Conservation (phyloP, 495 filamentous ascomycete species). For the Aspergillus asperescens region DNA sequence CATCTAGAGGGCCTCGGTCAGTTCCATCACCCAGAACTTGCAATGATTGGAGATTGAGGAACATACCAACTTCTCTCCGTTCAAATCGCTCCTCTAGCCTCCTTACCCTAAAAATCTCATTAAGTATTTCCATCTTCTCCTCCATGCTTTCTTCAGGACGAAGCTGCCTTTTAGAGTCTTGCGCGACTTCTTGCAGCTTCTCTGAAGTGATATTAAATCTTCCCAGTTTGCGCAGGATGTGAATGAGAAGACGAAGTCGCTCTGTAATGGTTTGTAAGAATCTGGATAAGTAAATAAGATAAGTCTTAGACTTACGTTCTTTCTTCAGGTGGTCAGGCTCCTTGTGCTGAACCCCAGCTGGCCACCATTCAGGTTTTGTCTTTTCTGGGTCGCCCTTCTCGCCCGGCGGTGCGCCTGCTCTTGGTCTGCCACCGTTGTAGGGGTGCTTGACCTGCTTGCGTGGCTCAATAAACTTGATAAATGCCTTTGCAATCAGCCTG, state of each 20-base stretch:
- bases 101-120: slow-evolving; percentile 50
- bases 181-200: slow-evolving; percentile 38
- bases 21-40: background rate
- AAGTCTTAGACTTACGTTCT: slow-evolving; percentile 52
- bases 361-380: slow-evolving; percentile 80
- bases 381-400: slow-evolving; percentile 45
- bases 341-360: slow-evolving; percentile 56
- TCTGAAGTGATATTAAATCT: slow-evolving; percentile 34
- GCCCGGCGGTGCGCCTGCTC: slow-evolving; percentile 33
- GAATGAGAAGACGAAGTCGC: slow-evolving; percentile 38
- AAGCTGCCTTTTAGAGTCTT: slow-evolving; percentile 38
- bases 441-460: slow-evolving; percentile 82
- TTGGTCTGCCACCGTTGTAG: slow-evolving; percentile 59
- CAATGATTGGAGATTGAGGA: background rate
- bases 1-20: slow-evolving; percentile 26
- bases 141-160: slow-evolving; percentile 30
- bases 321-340: slow-evolving; percentile 84
- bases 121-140: slow-evolving; percentile 39
- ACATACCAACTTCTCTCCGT: slow-evolving; percentile 48
- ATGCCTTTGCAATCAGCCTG: slow-evolving; percentile 62
- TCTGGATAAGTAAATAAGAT: too few species aligned
- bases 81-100: slow-evolving; percentile 50
- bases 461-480: slow-evolving; percentile 77
- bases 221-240: slow-evolving; percentile 44
- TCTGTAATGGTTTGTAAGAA: slow-evolving; percentile 21